Conservation (phyloP, 768 basidiomycete species). For the Dioszegia hungarica region DNA sequence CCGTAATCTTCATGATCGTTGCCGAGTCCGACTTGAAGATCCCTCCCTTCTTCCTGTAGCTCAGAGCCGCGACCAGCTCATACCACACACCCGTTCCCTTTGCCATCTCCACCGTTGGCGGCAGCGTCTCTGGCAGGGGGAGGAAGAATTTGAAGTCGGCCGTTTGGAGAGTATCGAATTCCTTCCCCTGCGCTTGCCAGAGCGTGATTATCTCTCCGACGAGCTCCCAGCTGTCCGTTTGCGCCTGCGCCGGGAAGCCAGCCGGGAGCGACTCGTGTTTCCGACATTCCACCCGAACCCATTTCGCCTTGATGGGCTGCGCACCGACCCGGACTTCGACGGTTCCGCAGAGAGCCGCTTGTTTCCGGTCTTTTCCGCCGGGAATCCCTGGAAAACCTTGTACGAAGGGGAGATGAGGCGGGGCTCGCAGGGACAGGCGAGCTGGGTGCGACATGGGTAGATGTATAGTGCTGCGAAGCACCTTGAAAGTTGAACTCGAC, state of each 20-base stretch:
- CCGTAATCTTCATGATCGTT: slow-evolving; percentile 61
- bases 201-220: slow-evolving; percentile 66
- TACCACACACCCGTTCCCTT: slow-evolving; percentile 72
- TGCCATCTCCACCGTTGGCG: slow-evolving; percentile 69
- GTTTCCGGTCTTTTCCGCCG: slow-evolving; percentile 22
- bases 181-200: slow-evolving; percentile 65
- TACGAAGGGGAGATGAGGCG: slow-evolving; percentile 47
- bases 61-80: slow-evolving; percentile 81
- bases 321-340: slow-evolving; percentile 75
- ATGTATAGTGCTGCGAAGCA: neutral
- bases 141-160: slow-evolving; percentile 83
- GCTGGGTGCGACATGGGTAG: slow-evolving; percentile 34
- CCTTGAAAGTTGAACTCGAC: no score
- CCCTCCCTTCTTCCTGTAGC: slow-evolving; percentile 77
- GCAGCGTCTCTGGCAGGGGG: slow-evolving; percentile 85
- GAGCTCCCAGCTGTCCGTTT: slow-evolving; percentile 35
- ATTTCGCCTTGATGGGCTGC: slow-evolving; percentile 75
- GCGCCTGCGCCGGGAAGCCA: slow-evolving; percentile 21
- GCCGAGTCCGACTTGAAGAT: slow-evolving; percentile 77
- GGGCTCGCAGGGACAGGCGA: slow-evolving; percentile 39
- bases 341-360: slow-evolving; percentile 52
- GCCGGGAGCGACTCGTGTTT: slow-evolving; percentile 67
- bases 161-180: slow-evolving; percentile 64
- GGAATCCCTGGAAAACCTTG: slow-evolving; percentile 48
- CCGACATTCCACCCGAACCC: slow-evolving; percentile 83